These are phyloP conservation scores for Aspergillus panamensis DNA, from an alignment of 495 filamentous ascomycete species.

Conservation along the genomic window DNA sequence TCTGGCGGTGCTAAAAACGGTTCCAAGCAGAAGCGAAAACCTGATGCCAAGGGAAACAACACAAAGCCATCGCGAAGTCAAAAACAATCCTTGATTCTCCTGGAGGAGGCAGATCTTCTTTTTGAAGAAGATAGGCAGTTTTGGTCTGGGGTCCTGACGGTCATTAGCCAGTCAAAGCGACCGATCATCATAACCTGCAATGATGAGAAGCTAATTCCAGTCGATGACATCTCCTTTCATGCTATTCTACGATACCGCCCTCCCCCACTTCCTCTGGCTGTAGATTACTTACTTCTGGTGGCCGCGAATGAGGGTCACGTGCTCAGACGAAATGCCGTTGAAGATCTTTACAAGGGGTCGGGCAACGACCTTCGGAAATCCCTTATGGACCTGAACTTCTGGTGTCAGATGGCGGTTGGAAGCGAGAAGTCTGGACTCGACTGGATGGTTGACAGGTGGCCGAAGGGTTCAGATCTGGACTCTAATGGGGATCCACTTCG, in stretches of 20 bases:
- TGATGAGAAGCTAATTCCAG: constrained; percentile 72
- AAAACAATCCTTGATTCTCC: constrained; percentile 89
- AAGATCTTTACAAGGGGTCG: constrained; percentile 64
- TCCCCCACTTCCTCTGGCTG: constrained; percentile 63
- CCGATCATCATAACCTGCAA: constrained; percentile 96
- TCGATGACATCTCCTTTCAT: constrained; percentile 67
- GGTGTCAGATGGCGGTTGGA: constrained; percentile 96
- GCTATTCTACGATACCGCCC: constrained; percentile 79
- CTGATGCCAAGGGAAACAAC: constrained; percentile 20
- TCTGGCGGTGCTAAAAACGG: constrained; percentile 28
- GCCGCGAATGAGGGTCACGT: constrained; percentile 91
- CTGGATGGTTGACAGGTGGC: constrained; percentile 79
- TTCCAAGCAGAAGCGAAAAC: constrained; percentile 22
- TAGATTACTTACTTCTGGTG: constrained; percentile 77
- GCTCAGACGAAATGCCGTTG: constrained; percentile 62
- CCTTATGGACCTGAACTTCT: constrained; percentile 87
- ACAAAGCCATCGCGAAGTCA: constrained; percentile 55
- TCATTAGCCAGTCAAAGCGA: constrained; percentile 79
- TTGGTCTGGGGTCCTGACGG: constrained; percentile 73
- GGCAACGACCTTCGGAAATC: constrained; percentile 71
- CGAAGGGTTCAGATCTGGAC: constrained; percentile 64
- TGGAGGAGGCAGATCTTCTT: constrained; percentile 92
- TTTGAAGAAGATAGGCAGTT: constrained; percentile 96
- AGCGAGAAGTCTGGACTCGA: constrained; percentile 81
- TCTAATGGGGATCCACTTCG: constrained; percentile 60